These are phyloP conservation scores for Alternaria alternata DNA, from an alignment of 2,329 filamentous ascomycete genomes.

Conservation along the genomic window DNA sequence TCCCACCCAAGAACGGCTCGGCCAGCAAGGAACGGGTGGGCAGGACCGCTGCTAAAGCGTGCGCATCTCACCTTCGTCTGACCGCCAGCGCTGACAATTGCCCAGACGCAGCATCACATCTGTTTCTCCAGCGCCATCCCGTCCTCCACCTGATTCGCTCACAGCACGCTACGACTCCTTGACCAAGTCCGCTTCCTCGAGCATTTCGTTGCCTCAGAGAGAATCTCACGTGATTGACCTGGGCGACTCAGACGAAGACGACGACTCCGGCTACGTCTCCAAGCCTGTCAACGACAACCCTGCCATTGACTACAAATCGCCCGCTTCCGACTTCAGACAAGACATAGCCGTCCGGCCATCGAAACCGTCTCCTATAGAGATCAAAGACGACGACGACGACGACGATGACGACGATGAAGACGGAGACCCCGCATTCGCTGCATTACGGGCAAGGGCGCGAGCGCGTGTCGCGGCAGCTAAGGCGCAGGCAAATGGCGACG, in stretches of 20 bases:
- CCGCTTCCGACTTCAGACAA: constrained; percentile 1
- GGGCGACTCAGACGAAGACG: constrained; percentile 32
- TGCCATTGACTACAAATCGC: not conserved
- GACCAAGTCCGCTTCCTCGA: constrained; percentile 26
- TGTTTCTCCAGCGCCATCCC: constrained; percentile 28
- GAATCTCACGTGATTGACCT: constrained; percentile 36
- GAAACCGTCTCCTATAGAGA: constrained; percentile 12
- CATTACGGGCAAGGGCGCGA: constrained; percentile 37
- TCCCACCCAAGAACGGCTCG: constrained; percentile 15
- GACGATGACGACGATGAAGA: constrained; percentile 34
- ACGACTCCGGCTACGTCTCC: constrained; percentile 17
- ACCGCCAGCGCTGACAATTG: constrained; percentile 4
- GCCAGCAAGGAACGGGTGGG: constrained; percentile 16
- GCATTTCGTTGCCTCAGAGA: constrained; percentile 12
- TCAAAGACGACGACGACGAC: constrained; percentile 27
- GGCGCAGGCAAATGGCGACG: constrained; percentile 17
- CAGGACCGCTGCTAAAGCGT: constrained; percentile 28
- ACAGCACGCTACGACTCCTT: constrained; percentile 42
- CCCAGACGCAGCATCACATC: constrained; percentile 38
- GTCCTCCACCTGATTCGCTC: constrained; percentile 31
- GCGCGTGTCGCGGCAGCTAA: constrained; percentile 31
- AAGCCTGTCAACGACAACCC: constrained; percentile 10
- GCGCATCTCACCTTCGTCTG: constrained; percentile 3
- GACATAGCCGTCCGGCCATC: constrained; percentile 16
- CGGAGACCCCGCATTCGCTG: constrained; percentile 30